These are phyloP conservation scores for Phlebiopsis flavidoalba DNA, from an alignment of 768 basidiomycete genomes.

Conservation along the genomic window DNA sequence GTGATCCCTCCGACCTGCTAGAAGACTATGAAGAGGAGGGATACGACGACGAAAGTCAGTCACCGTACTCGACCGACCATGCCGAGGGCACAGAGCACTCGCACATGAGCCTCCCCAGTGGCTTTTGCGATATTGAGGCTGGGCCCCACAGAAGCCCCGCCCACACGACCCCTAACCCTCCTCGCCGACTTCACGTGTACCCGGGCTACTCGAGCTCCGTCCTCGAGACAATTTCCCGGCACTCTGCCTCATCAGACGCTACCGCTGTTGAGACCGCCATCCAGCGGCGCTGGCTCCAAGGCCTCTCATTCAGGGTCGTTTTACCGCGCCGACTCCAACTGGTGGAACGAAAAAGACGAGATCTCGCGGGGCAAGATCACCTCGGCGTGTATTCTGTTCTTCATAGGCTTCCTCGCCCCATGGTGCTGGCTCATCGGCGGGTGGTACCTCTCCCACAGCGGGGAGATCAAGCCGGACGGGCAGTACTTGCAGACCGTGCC, in stretches of 20 bases:
- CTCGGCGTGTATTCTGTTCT: constrained; percentile 51
- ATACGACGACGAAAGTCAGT: not conserved
- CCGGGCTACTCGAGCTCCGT: not conserved
- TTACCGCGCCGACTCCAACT: constrained; percentile 16
- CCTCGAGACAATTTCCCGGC: constrained; percentile 13
- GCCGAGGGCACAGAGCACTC: constrained; percentile 1
- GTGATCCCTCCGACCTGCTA: not conserved
- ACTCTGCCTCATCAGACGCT: constrained; percentile 13
- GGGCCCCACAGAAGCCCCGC: not conserved
- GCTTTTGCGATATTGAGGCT: constrained; percentile 8
- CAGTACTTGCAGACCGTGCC: constrained; percentile 26
- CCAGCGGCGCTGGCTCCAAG: constrained; percentile 24
- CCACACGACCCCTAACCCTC: not conserved
- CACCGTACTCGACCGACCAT: not conserved
- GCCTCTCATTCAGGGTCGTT: constrained; percentile 22
- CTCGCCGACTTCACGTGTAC: not conserved
- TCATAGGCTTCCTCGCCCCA: constrained; percentile 68
- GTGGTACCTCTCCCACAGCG: constrained; percentile 52
- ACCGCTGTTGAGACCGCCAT: constrained; percentile 20
- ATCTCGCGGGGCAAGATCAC: constrained; percentile 1
- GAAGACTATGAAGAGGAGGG: constrained; percentile 1
- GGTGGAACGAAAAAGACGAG: not conserved
- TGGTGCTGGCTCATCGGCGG: constrained; percentile 76
- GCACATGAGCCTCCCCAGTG: constrained; percentile 10
- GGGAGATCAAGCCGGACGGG: constrained; percentile 33